Base-by-base conservation (phyloP, 2,329 filamentous ascomycete species). In the Blastomyces percursus region DNA sequence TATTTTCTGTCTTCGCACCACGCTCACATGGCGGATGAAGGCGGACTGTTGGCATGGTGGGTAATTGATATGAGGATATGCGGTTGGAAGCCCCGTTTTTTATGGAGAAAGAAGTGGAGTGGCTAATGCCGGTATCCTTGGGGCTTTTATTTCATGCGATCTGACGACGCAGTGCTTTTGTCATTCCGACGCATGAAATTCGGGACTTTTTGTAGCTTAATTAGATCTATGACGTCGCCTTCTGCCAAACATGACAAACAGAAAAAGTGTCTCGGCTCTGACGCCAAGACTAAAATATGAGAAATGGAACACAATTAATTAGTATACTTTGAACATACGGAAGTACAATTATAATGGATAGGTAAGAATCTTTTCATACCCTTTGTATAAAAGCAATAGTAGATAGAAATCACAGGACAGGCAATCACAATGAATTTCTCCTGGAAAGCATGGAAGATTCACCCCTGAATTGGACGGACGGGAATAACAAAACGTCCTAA, bases 21-120 rank as follows among this genome's bases (percentile, higher is more conserved):
- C 60, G 54, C 16, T 40, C 27, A 52, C 69, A 59, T 32, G 64
- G 68, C 38, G 71, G 69, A 57, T 77, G 71, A 27, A 80, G 71
- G 27, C 71, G 68, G 56, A 80, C 71, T 42, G 78, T 72, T 16
- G 78, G 78, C 78, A 80, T 78, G 50, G 40, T 60, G 24, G 54
- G 24, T 44, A 12, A 19, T 62, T 65, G 48, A 30, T 48, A 8
- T 14, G 12, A 27, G 46, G 11, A 27, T 27, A 11, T 2, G 12
- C 44, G 16, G 14, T 2, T 9, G 48, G 12, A 46, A 9, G 12
- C 48, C 11, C 12, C 12, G 21, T 14, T n/a, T n/a, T 56, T 56
- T 35, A 24, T 11, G 16, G 30, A 27, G 55, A 59, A 40, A 27
- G 7, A 27, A 24, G 14, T 40, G 12, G n/a, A 11, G 21, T 44